Conservation (phyloP, 441 rosid genomes). For the Aquilaria agallochum region DNA sequence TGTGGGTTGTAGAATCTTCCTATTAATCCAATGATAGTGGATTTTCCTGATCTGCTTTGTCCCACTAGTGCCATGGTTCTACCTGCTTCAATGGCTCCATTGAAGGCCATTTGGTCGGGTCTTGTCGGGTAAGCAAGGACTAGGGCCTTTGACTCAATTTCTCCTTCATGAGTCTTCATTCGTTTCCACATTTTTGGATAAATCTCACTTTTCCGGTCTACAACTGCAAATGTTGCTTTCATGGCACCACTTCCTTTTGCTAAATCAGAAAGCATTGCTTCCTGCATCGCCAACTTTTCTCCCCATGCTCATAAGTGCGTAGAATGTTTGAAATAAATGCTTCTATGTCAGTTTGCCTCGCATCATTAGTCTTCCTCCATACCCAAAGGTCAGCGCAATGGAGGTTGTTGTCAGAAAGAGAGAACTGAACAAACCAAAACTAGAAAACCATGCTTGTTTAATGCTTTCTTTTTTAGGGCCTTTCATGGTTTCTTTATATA, state of each 20-base stretch:
- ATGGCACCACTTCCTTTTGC: constrained; percentile 57
- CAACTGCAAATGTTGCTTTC: constrained; percentile 47
- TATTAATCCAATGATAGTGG: constrained; percentile 56
- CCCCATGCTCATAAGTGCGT: constrained; percentile 61
- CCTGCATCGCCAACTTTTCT: constrained; percentile 71
- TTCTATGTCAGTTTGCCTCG: constrained; percentile 40
- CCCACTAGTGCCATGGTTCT: constrained; percentile 74
- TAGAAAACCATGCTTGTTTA: background rate
- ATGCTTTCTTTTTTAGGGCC: background rate
- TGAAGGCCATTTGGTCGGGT: constrained; percentile 46
- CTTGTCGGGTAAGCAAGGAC: constrained; percentile 66
- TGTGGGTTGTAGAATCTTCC: constrained; percentile 63
- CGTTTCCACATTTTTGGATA: constrained; percentile 48
- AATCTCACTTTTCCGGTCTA: constrained; percentile 51
- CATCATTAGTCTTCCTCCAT: constrained; percentile 44
- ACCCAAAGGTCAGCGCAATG: too few relatives aligned
- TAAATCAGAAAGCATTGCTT: constrained; percentile 62
- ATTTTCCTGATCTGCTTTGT: constrained; percentile 72
- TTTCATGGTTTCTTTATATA: background rate
- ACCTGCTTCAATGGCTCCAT: constrained; percentile 41
- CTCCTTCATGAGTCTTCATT: constrained; percentile 35
- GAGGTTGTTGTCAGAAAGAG: too few relatives aligned
- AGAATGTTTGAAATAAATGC: constrained; percentile 58
- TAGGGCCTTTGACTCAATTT: constrained; percentile 34
- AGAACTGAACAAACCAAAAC: background rate